These are phyloP conservation scores for Aquilaria agallochum DNA, from an alignment of 441 rosid species.

Conservation along the genomic window DNA sequence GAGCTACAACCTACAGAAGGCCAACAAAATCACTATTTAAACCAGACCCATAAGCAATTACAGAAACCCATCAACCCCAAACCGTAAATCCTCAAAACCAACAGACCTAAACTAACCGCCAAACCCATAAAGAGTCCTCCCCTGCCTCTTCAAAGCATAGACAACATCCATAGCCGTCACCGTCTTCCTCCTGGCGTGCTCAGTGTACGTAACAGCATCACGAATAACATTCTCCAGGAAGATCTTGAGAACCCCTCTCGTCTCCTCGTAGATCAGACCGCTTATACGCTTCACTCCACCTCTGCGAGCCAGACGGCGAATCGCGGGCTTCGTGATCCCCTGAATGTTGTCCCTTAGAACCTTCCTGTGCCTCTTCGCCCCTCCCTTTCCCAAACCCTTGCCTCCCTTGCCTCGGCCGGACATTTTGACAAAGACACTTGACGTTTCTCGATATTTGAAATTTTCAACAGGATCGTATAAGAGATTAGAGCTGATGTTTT, in stretches of 20 bases:
- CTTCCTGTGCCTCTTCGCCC: slow-evolving; percentile 31
- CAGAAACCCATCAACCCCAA: not conserved
- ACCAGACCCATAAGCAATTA: not conserved
- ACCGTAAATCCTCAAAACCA: not conserved
- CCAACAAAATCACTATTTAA: not conserved
- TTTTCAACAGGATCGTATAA: too few species aligned
- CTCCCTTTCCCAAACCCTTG: slow-evolving; percentile 33
- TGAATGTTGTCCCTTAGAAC: slow-evolving; percentile 24
- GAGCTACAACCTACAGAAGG: not conserved
- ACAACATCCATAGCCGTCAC: slow-evolving; percentile 47
- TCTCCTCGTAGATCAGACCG: slow-evolving; percentile 33
- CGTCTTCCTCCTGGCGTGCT: slow-evolving; percentile 33
- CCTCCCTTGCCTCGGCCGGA: slow-evolving; percentile 23
- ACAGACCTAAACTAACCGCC: slow-evolving; percentile 19
- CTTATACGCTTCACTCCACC: slow-evolving; percentile 40
- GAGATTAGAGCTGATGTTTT: too few species aligned
- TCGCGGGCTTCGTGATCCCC: slow-evolving; percentile 26
- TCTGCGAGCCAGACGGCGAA: slow-evolving; percentile 34
- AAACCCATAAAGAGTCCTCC: slow-evolving; percentile 31
- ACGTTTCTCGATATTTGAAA: too few species aligned
- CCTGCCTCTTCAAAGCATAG: slow-evolving; percentile 37
- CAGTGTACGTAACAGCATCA: slow-evolving; percentile 12
- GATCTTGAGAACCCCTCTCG: slow-evolving; percentile 27
- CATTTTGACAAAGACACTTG: slow-evolving; percentile 11
- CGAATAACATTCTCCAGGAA: slow-evolving; percentile 15